Conservation (phyloP, 257 asterid species). For the Jacaranda mimosifolia region DNA sequence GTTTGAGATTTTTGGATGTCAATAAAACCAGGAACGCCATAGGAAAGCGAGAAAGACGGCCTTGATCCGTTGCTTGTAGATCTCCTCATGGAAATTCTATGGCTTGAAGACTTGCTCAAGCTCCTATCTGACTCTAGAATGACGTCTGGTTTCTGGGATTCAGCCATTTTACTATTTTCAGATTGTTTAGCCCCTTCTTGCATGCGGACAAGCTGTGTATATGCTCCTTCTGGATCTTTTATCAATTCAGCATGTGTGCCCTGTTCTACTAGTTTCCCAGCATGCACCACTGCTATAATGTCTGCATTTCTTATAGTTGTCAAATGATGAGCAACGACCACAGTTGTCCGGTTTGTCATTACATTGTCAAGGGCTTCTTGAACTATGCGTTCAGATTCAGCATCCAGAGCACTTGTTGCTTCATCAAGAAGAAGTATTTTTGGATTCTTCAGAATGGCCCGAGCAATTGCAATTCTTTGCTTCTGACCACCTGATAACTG, state of each 20-base stretch:
- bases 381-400: constrained; percentile 76
- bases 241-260: constrained; percentile 67
- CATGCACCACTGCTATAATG: constrained; percentile 77
- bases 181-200: constrained; percentile 62
- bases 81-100: constrained; percentile 49
- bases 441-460: constrained; percentile 82
- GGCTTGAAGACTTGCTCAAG: constrained; percentile 65
- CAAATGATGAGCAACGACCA: constrained; percentile 87
- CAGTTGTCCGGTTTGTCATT: constrained; percentile 73
- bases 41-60: constrained; percentile 55
- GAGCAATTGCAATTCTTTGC: constrained; percentile 83
- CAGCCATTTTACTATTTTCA: constrained; percentile 31
- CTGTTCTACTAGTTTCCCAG: constrained; percentile 75
- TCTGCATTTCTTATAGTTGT: constrained; percentile 83
- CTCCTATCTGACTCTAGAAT: constrained; percentile 40
- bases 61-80: constrained; percentile 66
- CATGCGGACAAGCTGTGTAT: constrained; percentile 69
- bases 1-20: constrained; percentile 45
- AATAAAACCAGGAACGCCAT: constrained; percentile 48
- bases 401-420: constrained; percentile 91
- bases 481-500: constrained; percentile 90
- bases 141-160: constrained; percentile 30
- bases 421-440: constrained; percentile 87
- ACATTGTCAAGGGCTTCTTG: constrained; percentile 85
- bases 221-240: constrained; percentile 72